A percentile compares a stretch with the other conserved stretches of the same genome.
These are phyloP conservation scores for Hypoxylon lienhwacheense DNA, from an alignment of 495 filamentous ascomycete genomes.

Conservation along the genomic window DNA sequence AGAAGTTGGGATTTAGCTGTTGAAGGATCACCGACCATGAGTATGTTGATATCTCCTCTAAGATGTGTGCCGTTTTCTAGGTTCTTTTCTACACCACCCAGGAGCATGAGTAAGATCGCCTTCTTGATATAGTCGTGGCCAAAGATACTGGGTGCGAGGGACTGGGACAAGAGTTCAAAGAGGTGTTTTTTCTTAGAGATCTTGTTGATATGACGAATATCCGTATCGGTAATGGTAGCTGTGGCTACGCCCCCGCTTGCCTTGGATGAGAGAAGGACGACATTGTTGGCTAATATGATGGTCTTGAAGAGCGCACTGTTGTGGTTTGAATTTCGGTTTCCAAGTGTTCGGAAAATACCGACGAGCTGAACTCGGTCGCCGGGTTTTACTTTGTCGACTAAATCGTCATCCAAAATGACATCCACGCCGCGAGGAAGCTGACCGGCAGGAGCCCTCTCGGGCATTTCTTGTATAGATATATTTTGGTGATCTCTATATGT, in stretches of 20 bases:
- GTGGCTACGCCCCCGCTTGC: constrained; percentile 92
- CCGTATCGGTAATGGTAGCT: constrained; percentile 91
- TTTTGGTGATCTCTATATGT: constrained; percentile 97
- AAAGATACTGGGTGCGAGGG: constrained; percentile 95
- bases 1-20: constrained; percentile 98
- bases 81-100: constrained; percentile 99
- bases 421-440: constrained; percentile 97
- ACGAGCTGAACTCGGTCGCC: constrained; percentile 96
- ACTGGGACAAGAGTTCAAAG: constrained; percentile 92
- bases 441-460: constrained; percentile 91
- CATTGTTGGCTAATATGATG: constrained; percentile 88
- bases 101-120: constrained; percentile 92
- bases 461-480: constrained; percentile 99
- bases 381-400: constrained; percentile 93
- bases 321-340: constrained; percentile 86
- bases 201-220: constrained; percentile 98
- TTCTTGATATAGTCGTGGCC: constrained; percentile 99
- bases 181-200: constrained; percentile 93
- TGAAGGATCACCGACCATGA: constrained; percentile 99
- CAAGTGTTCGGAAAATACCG: constrained; percentile 88
- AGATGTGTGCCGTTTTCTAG: constrained; percentile 97
- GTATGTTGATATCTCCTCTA: constrained; percentile 97
- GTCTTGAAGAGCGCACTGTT: constrained; percentile 93
- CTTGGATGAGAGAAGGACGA: constrained; percentile 94
- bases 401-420: constrained; percentile 94